Conservation (phyloP, 495 filamentous ascomycete species). For the Cercophora scortea region DNA sequence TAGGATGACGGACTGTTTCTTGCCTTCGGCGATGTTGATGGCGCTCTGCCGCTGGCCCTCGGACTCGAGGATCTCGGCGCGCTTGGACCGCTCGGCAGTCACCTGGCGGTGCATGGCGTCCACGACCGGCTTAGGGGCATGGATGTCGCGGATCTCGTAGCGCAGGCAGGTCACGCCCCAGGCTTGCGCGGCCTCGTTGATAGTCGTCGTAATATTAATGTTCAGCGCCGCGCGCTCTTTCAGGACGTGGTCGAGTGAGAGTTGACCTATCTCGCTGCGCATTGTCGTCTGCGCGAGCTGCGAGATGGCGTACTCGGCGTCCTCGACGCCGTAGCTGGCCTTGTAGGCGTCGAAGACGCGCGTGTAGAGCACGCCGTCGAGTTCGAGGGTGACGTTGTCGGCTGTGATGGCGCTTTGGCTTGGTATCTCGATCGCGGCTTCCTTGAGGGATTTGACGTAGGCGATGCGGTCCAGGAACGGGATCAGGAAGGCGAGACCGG, state of each 20-base stretch:
- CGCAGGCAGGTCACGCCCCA: conserved; percentile 95
- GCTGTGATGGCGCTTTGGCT: conserved; percentile 93
- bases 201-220: conserved; percentile 92
- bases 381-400: conserved; percentile 93
- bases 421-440: conserved; percentile 91
- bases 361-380: conserved; percentile 93
- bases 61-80: conserved; percentile 92
- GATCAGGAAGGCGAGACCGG: conserved; percentile 80
- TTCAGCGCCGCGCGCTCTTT: conserved; percentile 95
- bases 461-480: conserved; percentile 93
- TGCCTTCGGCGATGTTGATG: conserved; percentile 96
- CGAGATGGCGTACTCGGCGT: conserved; percentile 97
- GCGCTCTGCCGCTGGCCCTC: conserved; percentile 93
- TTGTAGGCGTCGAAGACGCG: conserved; percentile 96
- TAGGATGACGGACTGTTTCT: conserved; percentile 91
- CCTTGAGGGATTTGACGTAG: conserved; percentile 96
- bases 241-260: conserved; percentile 92
- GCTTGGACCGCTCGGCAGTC: conserved; percentile 91
- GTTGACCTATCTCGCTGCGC: conserved; percentile 94
- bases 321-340: conserved; percentile 96
- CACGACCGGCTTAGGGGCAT: conserved; percentile 87
- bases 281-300: conserved; percentile 98
- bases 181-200: conserved; percentile 93
- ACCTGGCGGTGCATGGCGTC: conserved; percentile 97
- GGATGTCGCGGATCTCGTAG: conserved; percentile 97